Evolutionary conservation across 257 asterid genomes (phyloP).

Genomic region (Solanum gracilifrons): DNA sequence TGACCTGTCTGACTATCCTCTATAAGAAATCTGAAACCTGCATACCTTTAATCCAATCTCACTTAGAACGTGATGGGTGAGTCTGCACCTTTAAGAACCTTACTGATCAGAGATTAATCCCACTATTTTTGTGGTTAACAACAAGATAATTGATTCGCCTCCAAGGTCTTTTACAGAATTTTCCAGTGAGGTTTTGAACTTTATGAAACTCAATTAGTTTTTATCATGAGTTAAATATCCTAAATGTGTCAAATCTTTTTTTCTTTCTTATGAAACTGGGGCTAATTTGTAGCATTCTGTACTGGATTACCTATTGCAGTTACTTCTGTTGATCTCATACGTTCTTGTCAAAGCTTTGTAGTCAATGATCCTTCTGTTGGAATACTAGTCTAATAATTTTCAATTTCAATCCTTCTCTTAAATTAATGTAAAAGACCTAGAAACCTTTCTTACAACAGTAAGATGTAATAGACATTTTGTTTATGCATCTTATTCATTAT

Average conservation of each 20-base stretch:
- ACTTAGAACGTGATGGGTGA: background rate
- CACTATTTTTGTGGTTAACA: background rate
- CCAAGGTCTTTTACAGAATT: background rate
- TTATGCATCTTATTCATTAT: background rate
- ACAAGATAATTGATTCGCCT: background rate
- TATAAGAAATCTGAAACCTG: background rate
- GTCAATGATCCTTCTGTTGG: background rate
- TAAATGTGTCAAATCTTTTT: background rate
- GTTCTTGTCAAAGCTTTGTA: background rate
- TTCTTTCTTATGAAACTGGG: background rate
- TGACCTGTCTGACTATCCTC: background rate
- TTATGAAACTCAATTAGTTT: background rate
- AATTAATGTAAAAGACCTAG: background rate
- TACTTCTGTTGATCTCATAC: background rate
- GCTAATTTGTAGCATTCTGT: background rate
- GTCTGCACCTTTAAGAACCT: background rate
- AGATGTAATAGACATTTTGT: background rate
- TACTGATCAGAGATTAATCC: background rate
- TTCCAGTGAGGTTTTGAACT: background rate
- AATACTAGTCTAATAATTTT: background rate
- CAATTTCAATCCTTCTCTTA: background rate
- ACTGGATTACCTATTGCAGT: background rate
- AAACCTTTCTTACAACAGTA: background rate
- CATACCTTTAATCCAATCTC: background rate
- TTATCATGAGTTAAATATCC: background rate